A percentile compares a stretch with the other conserved stretches of the same genome.
phyloP scores from a whole-genome alignment of 177 flowering plant species.

The Tripterygium wilfordii region DNA sequence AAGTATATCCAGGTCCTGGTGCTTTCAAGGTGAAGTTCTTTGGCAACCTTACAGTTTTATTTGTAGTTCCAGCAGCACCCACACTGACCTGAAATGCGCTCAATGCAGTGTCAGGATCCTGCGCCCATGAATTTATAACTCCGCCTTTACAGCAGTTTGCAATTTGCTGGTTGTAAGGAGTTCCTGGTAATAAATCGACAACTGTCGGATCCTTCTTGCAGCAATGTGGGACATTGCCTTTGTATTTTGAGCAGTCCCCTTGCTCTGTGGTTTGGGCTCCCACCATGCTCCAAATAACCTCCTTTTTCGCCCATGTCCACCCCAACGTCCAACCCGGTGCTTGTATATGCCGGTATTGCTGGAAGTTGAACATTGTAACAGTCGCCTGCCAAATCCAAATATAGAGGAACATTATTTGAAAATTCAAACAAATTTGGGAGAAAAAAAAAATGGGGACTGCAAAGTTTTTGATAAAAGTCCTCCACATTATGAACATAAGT shows the following conservation, averaged over 20 bases:
- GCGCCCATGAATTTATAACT: conserved; percentile 32
- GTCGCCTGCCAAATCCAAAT: conserved; percentile 26
- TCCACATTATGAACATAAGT: no score
- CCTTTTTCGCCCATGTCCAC: conserved; percentile 46
- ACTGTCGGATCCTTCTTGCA: conserved; percentile 30
- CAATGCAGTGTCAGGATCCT: conserved; percentile 30
- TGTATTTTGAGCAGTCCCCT: conserved; percentile 42
- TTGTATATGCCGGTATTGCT: conserved; percentile 44
- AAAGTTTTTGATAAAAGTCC: no score
- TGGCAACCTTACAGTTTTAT: conserved; percentile 39
- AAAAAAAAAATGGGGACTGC: no score
- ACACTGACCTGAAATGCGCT: conserved; percentile 45
- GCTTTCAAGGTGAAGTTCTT: conserved; percentile 38
- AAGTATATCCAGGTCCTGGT: conserved; percentile 42
- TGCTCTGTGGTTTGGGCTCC: conserved; percentile 44
- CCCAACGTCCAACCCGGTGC: conserved; percentile 48
- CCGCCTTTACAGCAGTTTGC: conserved; percentile 55
- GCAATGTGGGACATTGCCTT: conserved; percentile 26
- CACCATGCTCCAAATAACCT: conserved; percentile 38
- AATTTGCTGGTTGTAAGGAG: conserved; percentile 42
- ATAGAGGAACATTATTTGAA: no score
- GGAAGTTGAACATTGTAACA: conserved; percentile 41
- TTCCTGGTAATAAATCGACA: conserved; percentile 40
- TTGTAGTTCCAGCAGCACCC: conserved; percentile 40
- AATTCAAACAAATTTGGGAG: no score